Evolutionary conservation across 805 yeast species (phyloP).

Genomic region (Candida adriatica): DNA sequence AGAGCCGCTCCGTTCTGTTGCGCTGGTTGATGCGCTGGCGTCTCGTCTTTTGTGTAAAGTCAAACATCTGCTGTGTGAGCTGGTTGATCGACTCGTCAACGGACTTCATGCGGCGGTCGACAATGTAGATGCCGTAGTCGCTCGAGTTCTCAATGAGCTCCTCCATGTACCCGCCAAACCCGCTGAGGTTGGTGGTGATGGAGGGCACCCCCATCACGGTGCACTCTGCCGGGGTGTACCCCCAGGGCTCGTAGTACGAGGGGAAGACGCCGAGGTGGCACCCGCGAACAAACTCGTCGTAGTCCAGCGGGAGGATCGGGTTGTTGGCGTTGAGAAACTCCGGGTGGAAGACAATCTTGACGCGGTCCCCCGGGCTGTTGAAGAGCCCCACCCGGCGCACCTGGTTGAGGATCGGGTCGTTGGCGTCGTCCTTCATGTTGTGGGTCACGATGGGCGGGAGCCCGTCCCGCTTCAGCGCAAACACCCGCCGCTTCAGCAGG

Average conservation of each 20-base stretch:
- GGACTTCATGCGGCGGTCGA: slow-evolving; percentile 86
- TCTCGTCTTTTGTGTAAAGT: slow-evolving; percentile 80
- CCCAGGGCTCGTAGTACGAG: slow-evolving; percentile 98
- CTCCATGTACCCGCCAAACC: slow-evolving; percentile 98
- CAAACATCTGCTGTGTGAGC: slow-evolving; percentile 82
- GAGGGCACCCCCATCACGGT: slow-evolving; percentile 99
- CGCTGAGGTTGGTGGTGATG: slow-evolving; percentile 90
- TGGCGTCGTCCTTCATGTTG: slow-evolving; percentile 89
- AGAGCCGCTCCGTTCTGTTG: slow-evolving; percentile 90
- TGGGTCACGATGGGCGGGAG: slow-evolving; percentile 96
- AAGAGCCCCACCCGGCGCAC: slow-evolving; percentile 87
- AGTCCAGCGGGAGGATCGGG: slow-evolving; percentile 88
- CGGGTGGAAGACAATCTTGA: slow-evolving; percentile 94
- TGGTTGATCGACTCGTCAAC: slow-evolving; percentile 93
- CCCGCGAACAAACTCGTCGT: slow-evolving; percentile 96
- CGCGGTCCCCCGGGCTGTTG: slow-evolving; percentile 85
- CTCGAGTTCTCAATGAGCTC: slow-evolving; percentile 89
- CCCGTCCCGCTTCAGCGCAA: slow-evolving; percentile 83
- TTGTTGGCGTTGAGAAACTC: slow-evolving; percentile 92
- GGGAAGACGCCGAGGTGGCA: slow-evolving; percentile 98
- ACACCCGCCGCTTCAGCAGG: slow-evolving; percentile 81
- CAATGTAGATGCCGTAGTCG: slow-evolving; percentile 96
- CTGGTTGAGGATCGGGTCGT: slow-evolving; percentile 87
- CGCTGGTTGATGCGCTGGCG: slow-evolving; percentile 97
- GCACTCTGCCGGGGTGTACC: slow-evolving; percentile 98